A percentile compares a stretch with the other conserved stretches of the same genome.
phyloP scores from a whole-genome alignment of 176 grass and related monocot species.

The Rhipidocladum racemiflorum region DNA sequence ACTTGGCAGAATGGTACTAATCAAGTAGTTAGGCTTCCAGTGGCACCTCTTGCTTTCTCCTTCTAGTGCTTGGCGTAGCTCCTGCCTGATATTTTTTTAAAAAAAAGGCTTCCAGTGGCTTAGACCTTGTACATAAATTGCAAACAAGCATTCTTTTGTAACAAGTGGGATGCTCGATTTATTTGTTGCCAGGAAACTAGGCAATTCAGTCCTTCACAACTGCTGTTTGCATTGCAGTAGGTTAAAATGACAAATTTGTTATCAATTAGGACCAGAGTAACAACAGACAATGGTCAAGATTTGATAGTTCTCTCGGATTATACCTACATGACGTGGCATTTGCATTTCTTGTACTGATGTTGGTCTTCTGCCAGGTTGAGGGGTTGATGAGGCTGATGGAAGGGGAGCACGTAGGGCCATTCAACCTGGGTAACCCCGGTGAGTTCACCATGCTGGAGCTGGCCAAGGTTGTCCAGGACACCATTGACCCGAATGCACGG shows the following conservation, averaged over 20 bases:
- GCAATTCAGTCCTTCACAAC: background rate
- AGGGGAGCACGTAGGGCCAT: slow-evolving; percentile 79
- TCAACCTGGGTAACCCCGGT: slow-evolving; percentile 93
- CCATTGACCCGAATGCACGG: slow-evolving; percentile 68
- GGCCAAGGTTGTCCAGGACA: slow-evolving; percentile 91
- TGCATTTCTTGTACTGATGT: slow-evolving; percentile 28
- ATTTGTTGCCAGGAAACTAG: background rate
- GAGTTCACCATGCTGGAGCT: slow-evolving; percentile 98
- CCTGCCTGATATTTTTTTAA: too few species aligned
- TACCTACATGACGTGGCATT: background rate
- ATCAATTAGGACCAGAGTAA: background rate
- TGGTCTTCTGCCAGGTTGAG: slow-evolving; percentile 57
- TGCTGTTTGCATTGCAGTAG: background rate
- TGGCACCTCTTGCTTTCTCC: too few species aligned
- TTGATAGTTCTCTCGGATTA: background rate
- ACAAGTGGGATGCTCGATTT: background rate
- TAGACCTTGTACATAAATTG: background rate
- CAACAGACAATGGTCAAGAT: background rate
- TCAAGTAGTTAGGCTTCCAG: too few species aligned
- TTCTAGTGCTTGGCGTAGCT: too few species aligned
- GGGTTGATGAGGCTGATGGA: slow-evolving; percentile 93
- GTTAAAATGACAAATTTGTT: background rate
- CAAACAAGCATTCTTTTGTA: background rate
- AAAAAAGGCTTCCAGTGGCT: too few species aligned
- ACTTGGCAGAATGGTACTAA: background rate